Percentiles rank a stretch among this genome's conserved stretches.
These are phyloP conservation scores for Gentiana macrophylla DNA, from an alignment of 257 asterid species.

Conservation along the genomic window DNA sequence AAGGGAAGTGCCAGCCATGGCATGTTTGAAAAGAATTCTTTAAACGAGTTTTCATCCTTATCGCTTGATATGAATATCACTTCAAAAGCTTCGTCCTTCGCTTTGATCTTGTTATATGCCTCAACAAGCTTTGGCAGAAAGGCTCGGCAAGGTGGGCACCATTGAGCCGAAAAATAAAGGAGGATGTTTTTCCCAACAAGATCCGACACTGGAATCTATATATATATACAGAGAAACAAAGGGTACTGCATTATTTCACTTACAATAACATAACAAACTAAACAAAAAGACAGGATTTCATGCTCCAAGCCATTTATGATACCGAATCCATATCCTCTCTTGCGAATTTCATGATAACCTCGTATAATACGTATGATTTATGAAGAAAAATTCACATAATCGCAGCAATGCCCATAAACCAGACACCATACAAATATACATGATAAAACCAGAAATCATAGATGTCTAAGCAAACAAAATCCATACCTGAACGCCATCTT, in stretches of 20 bases:
- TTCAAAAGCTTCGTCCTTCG: slow-evolving; percentile 32
- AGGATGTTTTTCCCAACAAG: slow-evolving; percentile 62
- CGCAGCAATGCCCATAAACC: no score
- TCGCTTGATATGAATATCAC: slow-evolving; percentile 72
- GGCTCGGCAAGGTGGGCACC: slow-evolving; percentile 90
- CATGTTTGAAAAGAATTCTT: slow-evolving; percentile 60
- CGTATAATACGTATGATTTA: no score
- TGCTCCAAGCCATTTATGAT: neutral
- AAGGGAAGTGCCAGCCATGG: slow-evolving; percentile 80
- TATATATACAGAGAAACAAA: neutral
- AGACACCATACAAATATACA: no score
- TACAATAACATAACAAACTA: no score
- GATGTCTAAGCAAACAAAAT: no score
- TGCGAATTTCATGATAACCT: no score
- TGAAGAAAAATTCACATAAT: no score
- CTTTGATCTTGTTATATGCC: slow-evolving; percentile 45
- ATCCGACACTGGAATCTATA: slow-evolving; percentile 55
- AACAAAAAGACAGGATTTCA: neutral
- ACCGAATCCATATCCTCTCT: no score
- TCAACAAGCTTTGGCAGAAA: slow-evolving; percentile 51
- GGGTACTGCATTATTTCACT: no score
- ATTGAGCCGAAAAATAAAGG: slow-evolving; percentile 68
- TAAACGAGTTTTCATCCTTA: slow-evolving; percentile 47
- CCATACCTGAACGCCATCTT: slow-evolving; percentile 59
- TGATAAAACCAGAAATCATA: no score